These are phyloP conservation scores for Effrenium voratum DNA, from an alignment of 73 alveolate species.

Conservation along the genomic window DNA sequence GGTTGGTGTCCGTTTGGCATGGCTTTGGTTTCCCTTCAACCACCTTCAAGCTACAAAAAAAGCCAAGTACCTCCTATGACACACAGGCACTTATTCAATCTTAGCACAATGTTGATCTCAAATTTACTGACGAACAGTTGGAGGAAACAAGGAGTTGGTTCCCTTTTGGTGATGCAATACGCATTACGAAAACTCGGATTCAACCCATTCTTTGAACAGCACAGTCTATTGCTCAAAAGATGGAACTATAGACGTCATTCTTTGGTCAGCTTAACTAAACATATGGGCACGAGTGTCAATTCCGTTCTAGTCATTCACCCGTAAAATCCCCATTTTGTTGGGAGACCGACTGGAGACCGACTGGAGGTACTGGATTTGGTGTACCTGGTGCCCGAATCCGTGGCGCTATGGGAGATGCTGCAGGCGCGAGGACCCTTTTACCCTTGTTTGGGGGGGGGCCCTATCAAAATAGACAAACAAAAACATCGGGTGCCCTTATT, in stretches of 20 bases:
- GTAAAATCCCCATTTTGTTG: neutral
- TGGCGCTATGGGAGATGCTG: constrained; percentile 66
- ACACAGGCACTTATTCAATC: too few species aligned
- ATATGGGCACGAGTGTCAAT: neutral
- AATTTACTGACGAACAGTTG: too few species aligned
- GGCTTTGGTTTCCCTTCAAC: too few species aligned
- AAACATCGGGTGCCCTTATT: too few species aligned
- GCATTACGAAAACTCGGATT: neutral
- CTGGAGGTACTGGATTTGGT: constrained; percentile 30
- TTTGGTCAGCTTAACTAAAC: neutral
- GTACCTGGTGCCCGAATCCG: constrained; percentile 45
- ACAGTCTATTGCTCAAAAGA: neutral
- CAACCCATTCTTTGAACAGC: neutral
- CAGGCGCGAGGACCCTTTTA: constrained; percentile 14
- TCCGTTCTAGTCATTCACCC: neutral
- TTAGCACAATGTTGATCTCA: too few species aligned
- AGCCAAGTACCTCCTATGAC: too few species aligned
- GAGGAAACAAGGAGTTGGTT: too few species aligned
- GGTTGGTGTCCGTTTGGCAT: too few species aligned
- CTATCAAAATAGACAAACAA: too few species aligned
- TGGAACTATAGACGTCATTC: neutral
- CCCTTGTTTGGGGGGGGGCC: too few species aligned
- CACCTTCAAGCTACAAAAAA: too few species aligned
- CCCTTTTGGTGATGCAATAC: too few species aligned
- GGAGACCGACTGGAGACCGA: neutral